Evolutionary conservation across 2,329 filamentous ascomycete genomes (phyloP), one percentile per base, ranked within the genome.

Genomic region (Botrytis tulipae): DNA sequence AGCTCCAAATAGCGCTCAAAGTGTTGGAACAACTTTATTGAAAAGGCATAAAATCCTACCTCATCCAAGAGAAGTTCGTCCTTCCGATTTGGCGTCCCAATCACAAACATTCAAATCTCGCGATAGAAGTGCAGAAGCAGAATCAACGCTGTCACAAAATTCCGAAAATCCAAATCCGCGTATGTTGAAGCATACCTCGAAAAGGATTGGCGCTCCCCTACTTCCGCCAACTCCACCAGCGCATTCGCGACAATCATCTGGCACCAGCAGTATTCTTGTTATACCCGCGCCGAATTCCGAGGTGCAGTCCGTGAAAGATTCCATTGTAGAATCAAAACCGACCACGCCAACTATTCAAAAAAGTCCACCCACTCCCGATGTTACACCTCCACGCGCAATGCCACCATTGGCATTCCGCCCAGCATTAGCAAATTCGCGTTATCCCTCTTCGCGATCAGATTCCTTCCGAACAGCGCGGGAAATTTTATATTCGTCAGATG

Each of bases 381-480:
- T 92, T 63, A 94, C 92, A 25, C 92, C 92, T 70, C 92, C 92
- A 51, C 87, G 89, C 66, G 82, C 81, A 54, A 85, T 84, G 73
- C 82, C 85, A 25, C 82, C 85, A 20, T 84, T 83, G 78, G 79
- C 83, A 71, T 79, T 84, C 63, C 86, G 87, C 46, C 86, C 87
- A 29, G 80, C 82, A 51, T 37, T 71, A 25, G 78, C 85, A 62
- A 82, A 82, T 75, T 86, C 90, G 76, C 86, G 87, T 73, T 79
- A 80, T 69, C 77, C 79, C 22, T 81, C 80, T 8, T 81, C 80
- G 29, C 78, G 80, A 42, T 86, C 90, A 35, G 90, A 91, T 71
- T 94, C 92, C 1, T 94, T 93, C 79, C 90, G 84, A 76, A 94
- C 92, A 3, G 92, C 92, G 7, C 86, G 84, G 57, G 92, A 94